Base-by-base conservation (phyloP, 768 basidiomycete genomes). In the Russula lepida region DNA sequence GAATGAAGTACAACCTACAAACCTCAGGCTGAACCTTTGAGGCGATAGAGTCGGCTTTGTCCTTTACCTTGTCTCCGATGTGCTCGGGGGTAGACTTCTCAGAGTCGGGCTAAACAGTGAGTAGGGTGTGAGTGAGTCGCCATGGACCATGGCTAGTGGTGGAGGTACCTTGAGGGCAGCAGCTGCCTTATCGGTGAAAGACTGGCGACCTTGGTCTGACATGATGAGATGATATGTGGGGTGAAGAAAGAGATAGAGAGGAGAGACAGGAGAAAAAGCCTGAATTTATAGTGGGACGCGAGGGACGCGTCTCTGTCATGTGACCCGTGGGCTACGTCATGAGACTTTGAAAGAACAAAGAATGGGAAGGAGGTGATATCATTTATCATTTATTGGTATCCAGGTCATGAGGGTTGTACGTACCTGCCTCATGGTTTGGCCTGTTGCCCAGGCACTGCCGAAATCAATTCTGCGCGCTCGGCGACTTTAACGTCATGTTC, bases 171-270 rank as follows among this genome's bases (percentile, higher is more conserved):
- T 75, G 35, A 74, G 47, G 13, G 68, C 66, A 32, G 70, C 69
- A 39, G 61, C 48, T 47, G 69, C 69, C 69, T 75, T 75, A 68
- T 73, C 73, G 64, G 72, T 71, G 68, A 75, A 60, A 60, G 70
- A 69, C 65, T 74, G 67, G 37, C 74, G 68, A 59, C 65, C 69
- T 56, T 65, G 62, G 69, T 75, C 73, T 63, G 74, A 73, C 74
- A 75, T 75, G 56, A 28, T 68, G 23, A 30, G 17, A 56, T 43
- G 44, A 30, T 54, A 32, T 27, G 53, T n/a, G 41, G 27, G 5
- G 33, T 27, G 21, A 30, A 23, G 28, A 41, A 30, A 30, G 49
- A 30, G 44, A 21, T 19, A 3, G 30, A 43, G 17, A 17, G 9
- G 15, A 32, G 21, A 37, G 15, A 37, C 19, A 19, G 6, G 27